Conservation (phyloP, 805 yeast species). For the Candida dendrica region DNA sequence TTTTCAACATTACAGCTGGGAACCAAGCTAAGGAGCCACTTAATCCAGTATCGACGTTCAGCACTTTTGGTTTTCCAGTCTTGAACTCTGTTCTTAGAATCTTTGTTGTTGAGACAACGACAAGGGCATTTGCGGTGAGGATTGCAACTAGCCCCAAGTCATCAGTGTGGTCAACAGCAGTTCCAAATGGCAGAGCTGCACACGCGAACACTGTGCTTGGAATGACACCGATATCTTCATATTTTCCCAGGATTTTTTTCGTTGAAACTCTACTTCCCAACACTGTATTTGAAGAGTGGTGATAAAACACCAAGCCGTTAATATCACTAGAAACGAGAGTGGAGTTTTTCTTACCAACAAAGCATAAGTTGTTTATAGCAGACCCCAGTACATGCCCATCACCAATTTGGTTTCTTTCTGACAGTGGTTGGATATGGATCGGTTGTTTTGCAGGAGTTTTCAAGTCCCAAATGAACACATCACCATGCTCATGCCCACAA, state of each 20-base stretch:
- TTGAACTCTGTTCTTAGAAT: constrained; percentile 45
- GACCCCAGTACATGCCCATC: constrained; percentile 24
- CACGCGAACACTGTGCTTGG: constrained; percentile 33
- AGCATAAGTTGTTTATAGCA: constrained; percentile 35
- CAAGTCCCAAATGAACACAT: constrained; percentile 63
- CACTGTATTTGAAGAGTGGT: constrained; percentile 54
- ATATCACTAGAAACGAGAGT: constrained; percentile 49
- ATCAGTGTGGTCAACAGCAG: constrained; percentile 47
- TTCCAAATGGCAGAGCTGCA: constrained; percentile 54
- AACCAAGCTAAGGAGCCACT: constrained; percentile 56
- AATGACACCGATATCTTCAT: constrained; percentile 15
- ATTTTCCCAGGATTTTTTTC: constrained; percentile 45
- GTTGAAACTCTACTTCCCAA: constrained; percentile 42
- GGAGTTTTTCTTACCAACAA: constrained; percentile 46
- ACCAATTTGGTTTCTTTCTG: constrained; percentile 17
- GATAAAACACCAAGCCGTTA: constrained; percentile 52
- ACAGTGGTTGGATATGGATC: constrained; percentile 15
- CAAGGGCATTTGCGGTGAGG: constrained; percentile 42
- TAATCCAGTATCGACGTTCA: constrained; percentile 21
- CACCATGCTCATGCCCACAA: constrained; percentile 63
- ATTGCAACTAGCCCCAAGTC: constrained; percentile 52
- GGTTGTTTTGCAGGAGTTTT: constrained; percentile 23
- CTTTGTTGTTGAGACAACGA: constrained; percentile 49
- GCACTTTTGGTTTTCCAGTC: constrained; percentile 38
- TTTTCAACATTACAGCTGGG: constrained; percentile 36